A percentile compares a stretch with the other conserved stretches of the same genome.
phyloP scores from a whole-genome alignment of 1,284 basidiomycete genomes.

The Leccinum pachyderme region DNA sequence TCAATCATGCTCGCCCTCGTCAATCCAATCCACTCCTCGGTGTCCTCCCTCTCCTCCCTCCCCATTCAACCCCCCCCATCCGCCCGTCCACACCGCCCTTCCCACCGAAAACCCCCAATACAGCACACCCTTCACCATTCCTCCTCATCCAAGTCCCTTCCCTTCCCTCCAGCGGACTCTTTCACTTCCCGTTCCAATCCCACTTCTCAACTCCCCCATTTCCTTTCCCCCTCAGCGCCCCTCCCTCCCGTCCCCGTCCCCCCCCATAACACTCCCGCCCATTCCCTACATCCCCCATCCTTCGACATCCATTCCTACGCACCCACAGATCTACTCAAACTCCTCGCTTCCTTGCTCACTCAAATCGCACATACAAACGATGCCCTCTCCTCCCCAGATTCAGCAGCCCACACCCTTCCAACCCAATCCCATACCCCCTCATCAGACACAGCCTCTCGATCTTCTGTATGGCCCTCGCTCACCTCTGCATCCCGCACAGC shows the following conservation, averaged over 20 bases:
- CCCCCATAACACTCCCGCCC: slow-evolving; percentile 16
- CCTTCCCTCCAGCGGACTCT: slow-evolving; percentile 20
- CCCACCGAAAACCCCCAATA: slow-evolving; percentile 27
- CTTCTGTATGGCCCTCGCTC: slow-evolving; percentile 60
- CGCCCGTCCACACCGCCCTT: slow-evolving; percentile 13
- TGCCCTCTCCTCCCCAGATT: slow-evolving; percentile 31
- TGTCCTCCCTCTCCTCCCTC: slow-evolving; percentile 20
- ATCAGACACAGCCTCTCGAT: slow-evolving; percentile 25
- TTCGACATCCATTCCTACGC: slow-evolving; percentile 68
- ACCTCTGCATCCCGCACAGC: slow-evolving; percentile 81
- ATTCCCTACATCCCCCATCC: slow-evolving; percentile 13
- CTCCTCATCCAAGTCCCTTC: slow-evolving; percentile 19
- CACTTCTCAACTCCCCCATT: slow-evolving; percentile 13
- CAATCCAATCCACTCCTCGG: slow-evolving; percentile 33
- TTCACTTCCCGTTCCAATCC: slow-evolving; percentile 12
- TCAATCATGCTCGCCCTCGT: slow-evolving; percentile 40
- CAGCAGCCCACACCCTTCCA: slow-evolving; percentile 24
- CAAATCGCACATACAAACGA: slow-evolving; percentile 95
- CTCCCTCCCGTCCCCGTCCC: slow-evolving; percentile 6
- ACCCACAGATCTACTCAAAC: slow-evolving; percentile 71
- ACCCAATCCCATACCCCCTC: slow-evolving; percentile 30
- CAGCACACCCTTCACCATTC: slow-evolving; percentile 20
- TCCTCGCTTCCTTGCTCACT: slow-evolving; percentile 87
- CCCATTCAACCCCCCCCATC: slow-evolving; percentile 15
- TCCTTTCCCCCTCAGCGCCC: slow-evolving; percentile 7